Base-by-base conservation (phyloP, 1,284 basidiomycete species). In the Ganoderma sinense region DNA sequence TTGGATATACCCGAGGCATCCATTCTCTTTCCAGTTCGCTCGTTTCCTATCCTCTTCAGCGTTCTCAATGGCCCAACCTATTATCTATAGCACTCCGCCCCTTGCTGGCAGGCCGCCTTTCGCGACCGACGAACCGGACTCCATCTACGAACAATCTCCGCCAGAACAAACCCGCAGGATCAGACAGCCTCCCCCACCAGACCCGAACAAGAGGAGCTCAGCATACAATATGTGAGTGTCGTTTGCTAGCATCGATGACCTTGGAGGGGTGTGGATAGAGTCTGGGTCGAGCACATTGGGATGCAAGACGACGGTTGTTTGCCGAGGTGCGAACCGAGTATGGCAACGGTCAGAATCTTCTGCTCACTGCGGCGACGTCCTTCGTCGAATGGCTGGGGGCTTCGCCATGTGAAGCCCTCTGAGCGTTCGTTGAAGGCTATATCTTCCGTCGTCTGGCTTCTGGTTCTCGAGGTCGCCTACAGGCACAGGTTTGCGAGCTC, bases 121-220 rank as follows among this genome's bases (percentile, higher is more conserved):
- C 78, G 90, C 89, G 55, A 91, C 89, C 53, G 88, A 92, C 81
- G 84, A 88, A 77, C 87, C 88, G 29, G 89, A 91, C 78, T 85
- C 86, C 48, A 80, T 85, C 73, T 92, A 88, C 77, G 83, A 87
- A 70, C 76, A 80, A 58, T 68, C 56, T 53, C 76, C 80, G 62
- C 76, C 79, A 76, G 84, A 70, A 72, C 84, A 71, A 75, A 83
- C 79, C 79, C 84, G 75, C 72, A 77, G 78, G 71, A 61, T 78
- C 43, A 78, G 80, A 63, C 82, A 82, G 26, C 75, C 82, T 80
- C 76, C 85, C 79, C 78, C 83, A 77, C 69, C 78, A 73, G 69
- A 84, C 80, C 75, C 82, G 72, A 78, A 88, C 78, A 83, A 82
- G 67, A 81, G 87, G 69, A 80, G 84, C 39, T 90, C 90, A 33